A percentile compares a stretch with the other conserved stretches of the same genome.
Evolutionary conservation across 2,329 filamentous ascomycete species (phyloP).

Genomic region (Allantophomopsis lycopodina): DNA sequence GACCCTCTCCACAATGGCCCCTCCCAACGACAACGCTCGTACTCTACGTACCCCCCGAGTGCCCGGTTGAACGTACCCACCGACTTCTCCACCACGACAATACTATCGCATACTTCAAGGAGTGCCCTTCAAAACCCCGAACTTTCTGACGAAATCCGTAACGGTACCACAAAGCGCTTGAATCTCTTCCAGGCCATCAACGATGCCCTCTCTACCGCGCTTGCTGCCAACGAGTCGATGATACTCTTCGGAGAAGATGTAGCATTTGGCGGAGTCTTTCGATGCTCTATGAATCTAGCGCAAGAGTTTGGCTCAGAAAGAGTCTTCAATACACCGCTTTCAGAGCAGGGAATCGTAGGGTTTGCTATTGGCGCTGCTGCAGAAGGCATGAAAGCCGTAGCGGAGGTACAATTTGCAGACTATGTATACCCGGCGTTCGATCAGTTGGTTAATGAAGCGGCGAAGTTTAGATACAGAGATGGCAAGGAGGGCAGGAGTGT

Average conservation of each 20-base stretch:
- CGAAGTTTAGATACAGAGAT: constrained; percentile 56
- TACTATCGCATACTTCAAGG: constrained; percentile 70
- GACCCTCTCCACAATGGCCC: too few relatives aligned
- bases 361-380: constrained; percentile 86
- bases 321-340: constrained; percentile 93
- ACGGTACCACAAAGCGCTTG: constrained; percentile 67
- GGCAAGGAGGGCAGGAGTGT: constrained; percentile 39
- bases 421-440: constrained; percentile 69
- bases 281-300: constrained; percentile 82
- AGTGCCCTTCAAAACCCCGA: constrained; percentile 58
- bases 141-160: constrained; percentile 49
- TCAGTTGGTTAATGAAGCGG: constrained; percentile 65
- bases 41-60: constrained; percentile 30
- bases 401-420: constrained; percentile 75
- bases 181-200: constrained; percentile 95
- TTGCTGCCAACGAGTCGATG: constrained; percentile 73
- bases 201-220: constrained; percentile 68
- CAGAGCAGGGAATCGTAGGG: constrained; percentile 87
- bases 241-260: constrained; percentile 95
- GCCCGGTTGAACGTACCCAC: constrained; percentile 69
- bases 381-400: constrained; percentile 83
- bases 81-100: constrained; percentile 71
- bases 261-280: constrained; percentile 91
- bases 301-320: constrained; percentile 77
- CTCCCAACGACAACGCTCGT: constrained; percentile 2